phyloP scores from a whole-genome alignment of 2,329 filamentous ascomycete genomes.

The Elsinoe necatrix region DNA sequence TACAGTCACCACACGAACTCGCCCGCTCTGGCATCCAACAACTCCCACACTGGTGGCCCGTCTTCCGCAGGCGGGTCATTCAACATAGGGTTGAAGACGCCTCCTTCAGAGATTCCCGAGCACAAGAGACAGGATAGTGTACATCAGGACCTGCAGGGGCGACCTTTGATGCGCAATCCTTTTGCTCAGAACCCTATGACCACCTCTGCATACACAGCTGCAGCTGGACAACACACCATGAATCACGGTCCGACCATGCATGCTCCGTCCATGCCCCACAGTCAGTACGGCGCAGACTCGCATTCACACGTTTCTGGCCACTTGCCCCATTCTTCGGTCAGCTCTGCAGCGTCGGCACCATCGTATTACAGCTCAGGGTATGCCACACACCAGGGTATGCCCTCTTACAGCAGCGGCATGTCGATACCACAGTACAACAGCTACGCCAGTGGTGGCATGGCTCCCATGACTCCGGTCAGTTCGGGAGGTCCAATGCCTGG shows the following conservation, averaged over 20 bases:
- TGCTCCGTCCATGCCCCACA: slow-evolving; percentile 5
- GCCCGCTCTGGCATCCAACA: slow-evolving; percentile 20
- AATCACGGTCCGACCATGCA: slow-evolving; percentile 5
- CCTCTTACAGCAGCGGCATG: not conserved
- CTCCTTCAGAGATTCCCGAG: slow-evolving; percentile 59
- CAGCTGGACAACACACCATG: slow-evolving; percentile 13
- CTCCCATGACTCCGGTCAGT: slow-evolving; percentile 14
- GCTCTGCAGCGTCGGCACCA: slow-evolving; percentile 5
- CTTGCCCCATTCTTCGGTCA: slow-evolving; percentile 12
- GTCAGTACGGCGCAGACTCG: slow-evolving; percentile 8
- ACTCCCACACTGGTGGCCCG: slow-evolving; percentile 43
- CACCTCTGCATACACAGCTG: slow-evolving; percentile 10
- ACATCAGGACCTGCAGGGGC: slow-evolving; percentile 17
- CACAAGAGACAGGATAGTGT: slow-evolving; percentile 24
- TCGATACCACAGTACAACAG: slow-evolving; percentile 5
- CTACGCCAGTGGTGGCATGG: slow-evolving; percentile 9
- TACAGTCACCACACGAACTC: slow-evolving; percentile 1
- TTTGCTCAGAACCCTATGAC: slow-evolving; percentile 10
- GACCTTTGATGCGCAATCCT: slow-evolving; percentile 9
- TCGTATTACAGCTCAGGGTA: slow-evolving; percentile 12
- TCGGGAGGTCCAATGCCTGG: not conserved
- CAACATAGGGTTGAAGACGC: slow-evolving; percentile 58
- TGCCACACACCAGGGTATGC: slow-evolving; percentile 1
- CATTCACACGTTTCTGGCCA: slow-evolving; percentile 6
- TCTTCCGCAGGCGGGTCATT: slow-evolving; percentile 45